phyloP scores from a whole-genome alignment of 2,329 filamentous ascomycete species.

The Bipolaris victoriae region DNA sequence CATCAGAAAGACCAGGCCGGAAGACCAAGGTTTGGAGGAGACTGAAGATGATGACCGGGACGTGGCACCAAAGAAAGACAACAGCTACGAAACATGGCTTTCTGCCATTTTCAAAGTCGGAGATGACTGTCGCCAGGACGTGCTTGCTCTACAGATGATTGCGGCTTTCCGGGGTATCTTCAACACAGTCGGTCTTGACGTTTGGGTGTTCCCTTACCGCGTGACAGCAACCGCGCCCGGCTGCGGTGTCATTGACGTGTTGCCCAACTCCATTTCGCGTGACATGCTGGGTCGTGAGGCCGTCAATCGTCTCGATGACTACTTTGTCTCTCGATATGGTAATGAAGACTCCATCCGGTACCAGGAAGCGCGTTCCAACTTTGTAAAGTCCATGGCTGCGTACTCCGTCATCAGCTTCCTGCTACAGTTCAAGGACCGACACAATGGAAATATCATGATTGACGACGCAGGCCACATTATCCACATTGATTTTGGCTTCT shows the following conservation, averaged over 20 bases:
- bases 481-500: constrained; percentile 96
- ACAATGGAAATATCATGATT: constrained; percentile 86
- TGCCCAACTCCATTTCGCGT: constrained; percentile 96
- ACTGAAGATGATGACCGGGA: constrained; percentile 40
- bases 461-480: constrained; percentile 86
- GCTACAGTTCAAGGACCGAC: constrained; percentile 95
- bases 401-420: constrained; percentile 97
- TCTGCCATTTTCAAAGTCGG: constrained; percentile 99
- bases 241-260: constrained; percentile 96
- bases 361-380: constrained; percentile 94
- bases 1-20: constrained; percentile 77
- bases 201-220: constrained; percentile 95
- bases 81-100: constrained; percentile 94
- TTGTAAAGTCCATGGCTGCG: constrained; percentile 98
- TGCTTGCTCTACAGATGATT: constrained; percentile 96
- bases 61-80: constrained; percentile 44
- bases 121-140: constrained; percentile 96
- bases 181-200: constrained; percentile 90
- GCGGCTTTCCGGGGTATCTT: constrained; percentile 97
- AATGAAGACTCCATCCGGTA: constrained; percentile 94
- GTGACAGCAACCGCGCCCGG: constrained; percentile 97
- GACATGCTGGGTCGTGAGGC: constrained; percentile 99
- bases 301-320: constrained; percentile 97
- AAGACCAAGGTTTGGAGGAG: constrained; percentile 42
- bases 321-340: constrained; percentile 96